These are phyloP conservation scores for Nannochloropsis oceanica DNA, from an alignment of 108 stramenopile species.

Conservation along the genomic window DNA sequence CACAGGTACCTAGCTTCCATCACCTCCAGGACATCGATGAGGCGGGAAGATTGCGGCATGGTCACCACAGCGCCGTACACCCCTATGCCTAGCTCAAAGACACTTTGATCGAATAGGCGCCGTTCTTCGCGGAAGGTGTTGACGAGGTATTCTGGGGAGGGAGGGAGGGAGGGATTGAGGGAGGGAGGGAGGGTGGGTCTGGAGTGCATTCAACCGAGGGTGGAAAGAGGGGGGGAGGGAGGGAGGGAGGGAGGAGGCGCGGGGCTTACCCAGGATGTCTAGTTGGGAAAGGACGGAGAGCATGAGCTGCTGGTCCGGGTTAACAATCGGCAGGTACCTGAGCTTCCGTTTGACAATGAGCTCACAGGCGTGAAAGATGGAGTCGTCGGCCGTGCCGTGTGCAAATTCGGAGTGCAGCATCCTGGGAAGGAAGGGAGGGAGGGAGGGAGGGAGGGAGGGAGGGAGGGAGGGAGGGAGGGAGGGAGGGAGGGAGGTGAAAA, in stretches of 20 bases:
- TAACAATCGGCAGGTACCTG: background rate
- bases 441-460: background rate
- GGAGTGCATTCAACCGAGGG: no score
- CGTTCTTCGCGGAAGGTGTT: conserved; percentile 82
- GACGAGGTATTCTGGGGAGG: conserved; percentile 50
- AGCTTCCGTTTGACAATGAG: background rate
- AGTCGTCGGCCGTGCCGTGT: background rate
- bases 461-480: no score
- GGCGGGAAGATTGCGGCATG: conserved; percentile 49
- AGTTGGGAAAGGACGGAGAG: background rate
- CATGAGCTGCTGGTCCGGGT: background rate
- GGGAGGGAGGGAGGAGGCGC: no score
- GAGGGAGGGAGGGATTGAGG: background rate
- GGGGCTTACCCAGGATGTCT: background rate
- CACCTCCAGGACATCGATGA: conserved; percentile 72
- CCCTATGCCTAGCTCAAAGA: conserved; percentile 73
- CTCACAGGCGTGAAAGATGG: background rate
- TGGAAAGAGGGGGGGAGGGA: no score
- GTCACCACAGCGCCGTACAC: conserved; percentile 68
- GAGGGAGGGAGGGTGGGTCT: no score
- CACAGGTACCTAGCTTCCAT: no score
- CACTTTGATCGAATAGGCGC: conserved; percentile 80
- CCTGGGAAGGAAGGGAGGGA: background rate
- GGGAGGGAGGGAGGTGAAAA: no score
- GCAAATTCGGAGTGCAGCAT: background rate